These are phyloP conservation scores for Aspergillus brunneoviolaceus DNA, from an alignment of 2,329 filamentous ascomycete genomes.

Conservation along the genomic window DNA sequence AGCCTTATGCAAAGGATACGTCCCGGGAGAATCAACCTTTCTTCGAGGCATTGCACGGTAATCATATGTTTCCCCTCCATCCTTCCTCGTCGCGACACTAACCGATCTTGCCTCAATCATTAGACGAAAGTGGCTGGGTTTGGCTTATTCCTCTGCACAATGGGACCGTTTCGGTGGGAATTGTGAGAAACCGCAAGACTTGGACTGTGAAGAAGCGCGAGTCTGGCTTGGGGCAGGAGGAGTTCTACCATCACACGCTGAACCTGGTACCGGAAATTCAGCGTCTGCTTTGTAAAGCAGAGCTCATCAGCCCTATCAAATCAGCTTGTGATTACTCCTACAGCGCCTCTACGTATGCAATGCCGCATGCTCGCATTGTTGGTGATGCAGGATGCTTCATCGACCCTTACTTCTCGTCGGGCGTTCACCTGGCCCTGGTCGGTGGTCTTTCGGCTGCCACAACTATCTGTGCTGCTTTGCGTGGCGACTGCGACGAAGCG, in stretches of 20 bases:
- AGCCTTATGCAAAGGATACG: conserved; percentile 9
- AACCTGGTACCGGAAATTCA: conserved; percentile 15
- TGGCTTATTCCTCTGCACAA: conserved; percentile 54
- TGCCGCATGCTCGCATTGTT: conserved; percentile 41
- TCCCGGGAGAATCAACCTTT: conserved; percentile 9
- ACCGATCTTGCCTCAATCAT: background rate
- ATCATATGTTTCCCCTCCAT: background rate
- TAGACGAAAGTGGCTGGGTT: conserved; percentile 52
- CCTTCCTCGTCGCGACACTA: background rate
- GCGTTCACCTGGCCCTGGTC: conserved; percentile 48
- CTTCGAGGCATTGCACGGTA: conserved; percentile 17
- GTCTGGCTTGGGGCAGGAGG: conserved; percentile 1
- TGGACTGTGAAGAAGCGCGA: background rate
- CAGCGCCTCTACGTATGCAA: conserved; percentile 45
- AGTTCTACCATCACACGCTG: conserved; percentile 17
- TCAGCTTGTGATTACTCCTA: conserved; percentile 52
- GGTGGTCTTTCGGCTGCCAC: conserved; percentile 48
- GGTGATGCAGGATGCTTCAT: conserved; percentile 53
- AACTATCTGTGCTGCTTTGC: conserved; percentile 34
- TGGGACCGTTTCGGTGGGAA: conserved; percentile 27
- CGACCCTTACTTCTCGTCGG: conserved; percentile 51
- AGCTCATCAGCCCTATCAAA: conserved; percentile 39
- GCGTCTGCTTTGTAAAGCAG: conserved; percentile 33
- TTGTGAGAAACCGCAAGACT: background rate
- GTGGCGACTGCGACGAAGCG: conserved; percentile 37